phyloP scores from a whole-genome alignment of 2,329 filamentous ascomycete genomes.

The Pestalotiopsis sp. region DNA sequence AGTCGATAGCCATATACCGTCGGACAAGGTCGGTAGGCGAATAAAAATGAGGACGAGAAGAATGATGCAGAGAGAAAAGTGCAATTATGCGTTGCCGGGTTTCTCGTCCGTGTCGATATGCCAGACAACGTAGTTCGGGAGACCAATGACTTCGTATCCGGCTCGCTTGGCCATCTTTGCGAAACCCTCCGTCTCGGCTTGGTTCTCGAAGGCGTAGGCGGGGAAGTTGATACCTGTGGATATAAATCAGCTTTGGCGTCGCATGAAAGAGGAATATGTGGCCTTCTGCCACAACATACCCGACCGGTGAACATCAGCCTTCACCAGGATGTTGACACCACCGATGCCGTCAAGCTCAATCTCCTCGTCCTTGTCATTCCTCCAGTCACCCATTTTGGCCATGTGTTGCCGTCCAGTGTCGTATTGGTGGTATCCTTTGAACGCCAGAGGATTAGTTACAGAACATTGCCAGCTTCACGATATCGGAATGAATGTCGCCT shows the following conservation, averaged over 20 bases:
- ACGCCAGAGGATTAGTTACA: constrained; percentile 14
- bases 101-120: constrained; percentile 98
- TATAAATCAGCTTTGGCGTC: neutral
- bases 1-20: constrained; percentile 23
- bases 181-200: constrained; percentile 98
- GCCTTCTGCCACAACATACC: constrained; percentile 53
- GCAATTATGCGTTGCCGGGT: constrained; percentile 58
- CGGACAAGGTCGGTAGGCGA: constrained; percentile 25
- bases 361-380: constrained; percentile 88
- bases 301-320: constrained; percentile 95
- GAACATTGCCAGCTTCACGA: constrained; percentile 17
- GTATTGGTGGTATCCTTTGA: constrained; percentile 84
- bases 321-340: constrained; percentile 96
- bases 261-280: neutral
- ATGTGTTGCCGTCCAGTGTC: constrained; percentile 90
- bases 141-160: constrained; percentile 86
- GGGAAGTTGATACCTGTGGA: constrained; percentile 91
- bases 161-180: constrained; percentile 98
- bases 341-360: constrained; percentile 93
- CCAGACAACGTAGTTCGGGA: constrained; percentile 99
- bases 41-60: constrained; percentile 26
- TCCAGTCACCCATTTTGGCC: constrained; percentile 89
- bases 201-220: constrained; percentile 95
- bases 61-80: constrained; percentile 19
- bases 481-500: constrained; percentile 10